Evolutionary conservation across 129 eudicot genomes (phyloP), one percentile per base, ranked within the genome.

Genomic region (Glebionis coronaria): DNA sequence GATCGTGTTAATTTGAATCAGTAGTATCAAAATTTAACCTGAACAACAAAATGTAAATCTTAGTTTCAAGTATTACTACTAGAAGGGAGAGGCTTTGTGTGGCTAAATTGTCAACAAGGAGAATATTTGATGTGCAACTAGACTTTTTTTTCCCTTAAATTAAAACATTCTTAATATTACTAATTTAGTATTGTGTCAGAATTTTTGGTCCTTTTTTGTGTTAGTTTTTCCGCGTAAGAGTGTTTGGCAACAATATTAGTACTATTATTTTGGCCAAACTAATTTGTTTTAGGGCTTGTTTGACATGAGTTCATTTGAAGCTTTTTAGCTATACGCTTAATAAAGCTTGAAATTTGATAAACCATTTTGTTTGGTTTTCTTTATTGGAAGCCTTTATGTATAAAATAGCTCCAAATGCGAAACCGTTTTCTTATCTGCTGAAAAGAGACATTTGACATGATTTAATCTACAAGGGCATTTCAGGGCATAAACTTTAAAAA

Each of bases 81-180:
- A 49, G 45, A 29, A 50, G 57, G 9, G 70, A 47, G 38, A 23
- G 56, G 14, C 19, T 54, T 50, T 38, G 73, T 68, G 42, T 55
- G 73, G 35, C 62, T 68, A 28, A 70, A 27, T 45, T 11, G 57
- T 70, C 44, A 70, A 44, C 57, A 44, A 18, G 51, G 13, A 70
- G 44, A 70, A 58, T 3, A 58, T 70, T n/a, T 28, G 9, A 15
- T 45, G 16, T 70, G 66, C 67, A 11, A 53, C 54, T 68, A 58
- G 49, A 70, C 58, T 10, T 10, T 62, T 40, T 61, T 35, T 62
- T 44, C n/a, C 14, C 53, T 21, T 64, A 12, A 56, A 42, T 44
- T 56, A 8, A 3, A 70, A 2, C 19, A 11, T 56, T 69, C 35
- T 27, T 14, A 57, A 29, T 51, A 25, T n/a, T n/a, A n/a, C n/a